Evolutionary conservation across 495 filamentous ascomycete genomes (phyloP).

Genomic region (Podospora bellae-mahoneyi): DNA sequence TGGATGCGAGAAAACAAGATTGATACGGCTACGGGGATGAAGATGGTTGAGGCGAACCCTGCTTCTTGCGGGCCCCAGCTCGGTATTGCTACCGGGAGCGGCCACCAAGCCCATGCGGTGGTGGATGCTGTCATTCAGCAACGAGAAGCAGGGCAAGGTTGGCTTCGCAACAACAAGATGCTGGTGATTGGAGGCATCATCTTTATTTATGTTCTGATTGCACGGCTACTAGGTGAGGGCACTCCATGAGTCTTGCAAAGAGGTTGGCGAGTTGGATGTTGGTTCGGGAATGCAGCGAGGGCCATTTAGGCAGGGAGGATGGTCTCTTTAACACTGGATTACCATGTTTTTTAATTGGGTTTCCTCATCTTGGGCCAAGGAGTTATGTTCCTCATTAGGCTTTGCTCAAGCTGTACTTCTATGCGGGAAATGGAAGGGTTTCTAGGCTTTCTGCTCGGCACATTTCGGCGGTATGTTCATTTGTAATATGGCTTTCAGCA

Average conservation of each 20-base stretch:
- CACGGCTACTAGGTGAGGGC: constrained; percentile 60
- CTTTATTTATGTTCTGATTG: constrained; percentile 75
- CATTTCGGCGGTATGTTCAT: not conserved
- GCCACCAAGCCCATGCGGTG: constrained; percentile 70
- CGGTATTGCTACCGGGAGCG: constrained; percentile 63
- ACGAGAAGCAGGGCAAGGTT: constrained; percentile 75
- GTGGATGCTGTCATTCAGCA: constrained; percentile 69
- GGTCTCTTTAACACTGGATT: not conserved
- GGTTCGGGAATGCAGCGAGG: no score
- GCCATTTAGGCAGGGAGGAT: no score
- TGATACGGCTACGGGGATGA: constrained; percentile 71
- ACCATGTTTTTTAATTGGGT: not conserved
- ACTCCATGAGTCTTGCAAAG: constrained; percentile 6
- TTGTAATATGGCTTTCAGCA: not conserved
- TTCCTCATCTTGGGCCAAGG: not conserved
- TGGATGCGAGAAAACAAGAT: constrained; percentile 85
- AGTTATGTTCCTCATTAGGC: not conserved
- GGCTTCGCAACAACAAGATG: constrained; percentile 74
- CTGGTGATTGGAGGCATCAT: constrained; percentile 62
- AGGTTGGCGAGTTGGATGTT: no score
- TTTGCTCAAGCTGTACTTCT: not conserved
- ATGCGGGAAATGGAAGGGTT: not conserved
- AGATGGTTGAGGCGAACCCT: constrained; percentile 39
- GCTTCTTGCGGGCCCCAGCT: constrained; percentile 64
- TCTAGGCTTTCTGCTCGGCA: not conserved